Percentiles rank a stretch among this genome's conserved stretches.
phyloP scores from a whole-genome alignment of 805 yeast genomes.

The Cyberlindnera mrakii region DNA sequence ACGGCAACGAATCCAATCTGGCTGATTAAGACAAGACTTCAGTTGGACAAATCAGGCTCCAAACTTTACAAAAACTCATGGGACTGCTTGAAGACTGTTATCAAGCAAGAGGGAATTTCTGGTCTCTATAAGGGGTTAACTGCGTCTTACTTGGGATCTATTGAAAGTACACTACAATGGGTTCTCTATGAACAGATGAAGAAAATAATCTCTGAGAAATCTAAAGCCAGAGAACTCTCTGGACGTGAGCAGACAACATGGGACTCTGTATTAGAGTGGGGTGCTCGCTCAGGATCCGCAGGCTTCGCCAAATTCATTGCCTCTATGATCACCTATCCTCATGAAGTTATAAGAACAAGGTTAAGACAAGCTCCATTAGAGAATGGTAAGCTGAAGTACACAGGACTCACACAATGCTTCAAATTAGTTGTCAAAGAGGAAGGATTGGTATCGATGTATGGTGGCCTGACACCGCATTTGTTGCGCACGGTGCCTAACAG shows the following conservation, averaged over 20 bases:
- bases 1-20: conserved; percentile 98
- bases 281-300: conserved; percentile 94
- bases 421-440: conserved; percentile 82
- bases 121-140: conserved; percentile 88
- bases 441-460: conserved; percentile 89
- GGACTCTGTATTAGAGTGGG: conserved; percentile 81
- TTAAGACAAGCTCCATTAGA: conserved; percentile 88
- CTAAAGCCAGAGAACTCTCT: conserved; percentile 31
- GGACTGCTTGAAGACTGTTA: conserved; percentile 72
- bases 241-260: conserved; percentile 33
- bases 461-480: conserved; percentile 95
- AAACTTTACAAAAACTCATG: conserved; percentile 74
- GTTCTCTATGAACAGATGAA: conserved; percentile 95
- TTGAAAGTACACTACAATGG: conserved; percentile 94
- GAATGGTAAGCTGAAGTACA: conserved; percentile 78
- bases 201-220: conserved; percentile 49
- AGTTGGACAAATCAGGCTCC: conserved; percentile 68
- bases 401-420: conserved; percentile 86
- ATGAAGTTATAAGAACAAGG: conserved; percentile 93
- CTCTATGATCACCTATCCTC: conserved; percentile 90
- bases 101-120: conserved; percentile 68
- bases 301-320: conserved; percentile 95
- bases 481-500: conserved; percentile 97
- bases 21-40: conserved; percentile 92
- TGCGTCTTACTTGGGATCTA: conserved; percentile 91